Evolutionary conservation across 306 rosid genomes (phyloP), one percentile per base, ranked within the genome.

Genomic region (Cucurbita pepo): DNA sequence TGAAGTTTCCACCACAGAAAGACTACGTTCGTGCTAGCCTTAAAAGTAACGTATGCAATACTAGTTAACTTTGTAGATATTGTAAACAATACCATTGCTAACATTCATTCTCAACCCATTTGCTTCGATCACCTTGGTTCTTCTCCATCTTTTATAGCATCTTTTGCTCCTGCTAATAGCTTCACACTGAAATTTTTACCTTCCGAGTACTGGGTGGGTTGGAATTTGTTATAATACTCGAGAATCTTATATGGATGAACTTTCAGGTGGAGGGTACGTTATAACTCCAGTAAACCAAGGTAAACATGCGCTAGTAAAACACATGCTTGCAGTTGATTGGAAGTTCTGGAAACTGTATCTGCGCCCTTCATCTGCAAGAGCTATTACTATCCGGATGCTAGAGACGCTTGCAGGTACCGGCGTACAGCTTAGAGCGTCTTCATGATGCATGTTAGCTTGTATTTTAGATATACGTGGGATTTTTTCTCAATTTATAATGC

Each of bases 311-410:
- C 79, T 90, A 34, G 95, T 92, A 56, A 90, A 83, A 56, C 97
- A 92, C 82, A 92, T 90, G 95, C 96, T 92, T 86, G 83, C 97
- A 30, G 65, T 92, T 72, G 95, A 92, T 80, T 92, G 97, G 97
- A 92, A 87, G 77, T 88, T 73, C 61, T 92, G 97, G 97, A 92
- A 88, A 76, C 74, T 87, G 50, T 82, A 82, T 79, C 57, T 83
- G 60, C 89, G 85, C 3, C 95, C 91, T 15, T 71, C 97, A 15
- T 81, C 89, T 55, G 80, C 89, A 61, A 83, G 90, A 71, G 56
- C 91, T 77, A 83, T 85, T 67, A 92, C 96, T 45, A 77, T 90
- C 50, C 81, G 85, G 5, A 92, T 92, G 97, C 90, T 92, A 65
- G 97, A 88, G 82, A 83, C 87, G 77, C 57, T 88, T 41, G 95